Conservation (phyloP, 805 yeast genomes). For the Saturnispora sanitii region DNA sequence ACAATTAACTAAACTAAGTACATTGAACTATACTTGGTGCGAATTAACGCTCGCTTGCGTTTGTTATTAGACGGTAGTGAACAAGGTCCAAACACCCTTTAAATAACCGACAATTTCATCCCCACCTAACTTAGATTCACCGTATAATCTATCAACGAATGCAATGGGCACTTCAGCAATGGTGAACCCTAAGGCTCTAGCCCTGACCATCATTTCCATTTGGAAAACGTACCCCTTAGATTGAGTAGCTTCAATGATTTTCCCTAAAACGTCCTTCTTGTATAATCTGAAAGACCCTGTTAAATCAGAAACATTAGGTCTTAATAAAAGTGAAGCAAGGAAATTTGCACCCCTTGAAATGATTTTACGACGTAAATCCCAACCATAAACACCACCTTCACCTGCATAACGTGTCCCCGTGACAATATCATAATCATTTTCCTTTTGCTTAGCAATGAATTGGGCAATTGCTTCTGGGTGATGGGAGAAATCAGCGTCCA, state of each 20-base stretch:
- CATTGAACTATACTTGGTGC: no score
- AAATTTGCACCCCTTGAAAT: conserved; percentile 76
- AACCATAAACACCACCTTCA: conserved; percentile 74
- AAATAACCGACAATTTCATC: conserved; percentile 71
- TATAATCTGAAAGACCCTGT: conserved; percentile 72
- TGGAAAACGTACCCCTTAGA: conserved; percentile 79
- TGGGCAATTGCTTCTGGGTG: conserved; percentile 74
- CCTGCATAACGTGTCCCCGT: conserved; percentile 64
- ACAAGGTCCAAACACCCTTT: conserved; percentile 67
- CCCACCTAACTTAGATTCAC: conserved; percentile 72
- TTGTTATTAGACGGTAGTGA: conserved; percentile 43
- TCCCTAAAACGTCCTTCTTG: conserved; percentile 57
- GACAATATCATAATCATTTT: conserved; percentile 39
- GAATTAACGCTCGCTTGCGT: no score
- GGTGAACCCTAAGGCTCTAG: conserved; percentile 59
- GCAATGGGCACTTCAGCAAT: conserved; percentile 74
- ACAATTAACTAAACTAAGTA: no score
- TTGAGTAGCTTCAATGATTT: conserved; percentile 55
- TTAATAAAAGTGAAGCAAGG: conserved; percentile 57
- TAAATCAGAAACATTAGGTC: conserved; percentile 65
- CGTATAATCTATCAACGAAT: conserved; percentile 70
- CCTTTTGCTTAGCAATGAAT: conserved; percentile 56
- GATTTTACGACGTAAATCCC: conserved; percentile 73
- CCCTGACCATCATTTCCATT: conserved; percentile 84
- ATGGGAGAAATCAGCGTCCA: conserved; percentile 81